phyloP scores from a whole-genome alignment of 495 filamentous ascomycete genomes.

The Trypethelium eluteriae region DNA sequence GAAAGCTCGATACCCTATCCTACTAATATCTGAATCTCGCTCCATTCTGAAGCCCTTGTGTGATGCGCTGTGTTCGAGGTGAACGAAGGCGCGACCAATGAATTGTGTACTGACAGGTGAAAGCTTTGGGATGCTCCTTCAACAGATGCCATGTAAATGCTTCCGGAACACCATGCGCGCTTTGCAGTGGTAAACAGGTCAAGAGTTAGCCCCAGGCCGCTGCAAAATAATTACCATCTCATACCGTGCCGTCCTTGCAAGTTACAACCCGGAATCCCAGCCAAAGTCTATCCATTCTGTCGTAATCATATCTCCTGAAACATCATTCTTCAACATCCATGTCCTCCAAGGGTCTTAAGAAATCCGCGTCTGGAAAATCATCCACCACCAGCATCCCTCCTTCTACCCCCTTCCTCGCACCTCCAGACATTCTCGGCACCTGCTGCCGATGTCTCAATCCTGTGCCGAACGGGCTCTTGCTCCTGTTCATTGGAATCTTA shows the following conservation, averaged over 20 bases:
- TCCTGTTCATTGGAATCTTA: conserved; percentile 7
- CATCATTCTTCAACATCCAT: conserved; percentile 19
- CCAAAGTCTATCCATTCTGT: not conserved
- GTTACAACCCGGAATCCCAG: not conserved
- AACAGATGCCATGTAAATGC: not conserved
- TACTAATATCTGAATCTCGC: not conserved
- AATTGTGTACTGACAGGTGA: not conserved
- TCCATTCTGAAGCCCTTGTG: not conserved
- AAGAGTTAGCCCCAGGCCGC: not conserved
- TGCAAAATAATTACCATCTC: too few relatives aligned
- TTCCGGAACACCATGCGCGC: not conserved
- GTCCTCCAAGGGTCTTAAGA: conserved; percentile 29
- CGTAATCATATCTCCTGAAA: not conserved
- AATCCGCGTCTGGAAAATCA: conserved; percentile 37
- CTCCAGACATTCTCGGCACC: conserved; percentile 9
- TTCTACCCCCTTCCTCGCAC: not conserved
- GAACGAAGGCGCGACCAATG: not conserved
- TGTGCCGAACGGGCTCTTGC: not conserved
- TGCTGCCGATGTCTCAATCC: conserved; percentile 14
- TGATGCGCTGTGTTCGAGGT: not conserved
- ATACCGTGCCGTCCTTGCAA: too few relatives aligned
- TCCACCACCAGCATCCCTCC: conserved; percentile 13
- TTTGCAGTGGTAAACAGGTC: not conserved
- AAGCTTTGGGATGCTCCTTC: not conserved
- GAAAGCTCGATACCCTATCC: not conserved